Conservation (phyloP, 108 stramenopile genomes). For the Nitzschia sp. region DNA sequence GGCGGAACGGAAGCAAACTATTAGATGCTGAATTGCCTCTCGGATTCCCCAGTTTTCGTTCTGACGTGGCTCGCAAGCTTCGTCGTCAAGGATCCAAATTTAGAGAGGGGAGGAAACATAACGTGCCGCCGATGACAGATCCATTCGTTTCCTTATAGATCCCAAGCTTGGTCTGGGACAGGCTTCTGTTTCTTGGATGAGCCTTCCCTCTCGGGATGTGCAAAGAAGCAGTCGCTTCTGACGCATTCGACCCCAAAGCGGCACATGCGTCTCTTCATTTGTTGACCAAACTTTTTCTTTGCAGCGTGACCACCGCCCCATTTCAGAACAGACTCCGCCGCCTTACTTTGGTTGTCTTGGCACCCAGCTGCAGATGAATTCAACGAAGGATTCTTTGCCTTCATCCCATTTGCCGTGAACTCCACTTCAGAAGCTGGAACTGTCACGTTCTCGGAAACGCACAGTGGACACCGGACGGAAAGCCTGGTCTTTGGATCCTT, state of each 20-base stretch:
- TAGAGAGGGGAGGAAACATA: too few species aligned
- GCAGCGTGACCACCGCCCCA: constrained; percentile 92
- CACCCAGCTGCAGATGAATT: not conserved
- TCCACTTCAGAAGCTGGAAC: constrained; percentile 81
- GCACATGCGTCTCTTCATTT: constrained; percentile 59
- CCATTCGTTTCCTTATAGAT: too few species aligned
- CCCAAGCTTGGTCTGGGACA: too few species aligned
- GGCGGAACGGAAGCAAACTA: too few species aligned
- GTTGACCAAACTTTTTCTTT: constrained; percentile 66
- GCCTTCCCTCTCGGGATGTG: constrained; percentile 56
- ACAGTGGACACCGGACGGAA: constrained; percentile 80
- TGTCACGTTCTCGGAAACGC: constrained; percentile 79
- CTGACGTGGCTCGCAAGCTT: too few species aligned
- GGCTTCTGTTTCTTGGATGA: too few species aligned
- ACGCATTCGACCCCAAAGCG: constrained; percentile 76
- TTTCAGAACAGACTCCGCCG: constrained; percentile 85
- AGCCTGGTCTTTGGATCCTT: constrained; percentile 34
- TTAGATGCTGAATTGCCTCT: too few species aligned
- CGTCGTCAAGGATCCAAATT: too few species aligned
- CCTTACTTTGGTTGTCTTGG: constrained; percentile 33
- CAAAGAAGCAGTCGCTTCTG: constrained; percentile 85
- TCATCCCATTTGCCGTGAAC: constrained; percentile 83
- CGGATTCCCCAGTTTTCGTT: too few species aligned
- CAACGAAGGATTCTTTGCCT: constrained; percentile 22
- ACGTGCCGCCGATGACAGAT: too few species aligned